phyloP scores from a whole-genome alignment of 2,329 filamentous ascomycete genomes.

The Microdochium paspali region DNA sequence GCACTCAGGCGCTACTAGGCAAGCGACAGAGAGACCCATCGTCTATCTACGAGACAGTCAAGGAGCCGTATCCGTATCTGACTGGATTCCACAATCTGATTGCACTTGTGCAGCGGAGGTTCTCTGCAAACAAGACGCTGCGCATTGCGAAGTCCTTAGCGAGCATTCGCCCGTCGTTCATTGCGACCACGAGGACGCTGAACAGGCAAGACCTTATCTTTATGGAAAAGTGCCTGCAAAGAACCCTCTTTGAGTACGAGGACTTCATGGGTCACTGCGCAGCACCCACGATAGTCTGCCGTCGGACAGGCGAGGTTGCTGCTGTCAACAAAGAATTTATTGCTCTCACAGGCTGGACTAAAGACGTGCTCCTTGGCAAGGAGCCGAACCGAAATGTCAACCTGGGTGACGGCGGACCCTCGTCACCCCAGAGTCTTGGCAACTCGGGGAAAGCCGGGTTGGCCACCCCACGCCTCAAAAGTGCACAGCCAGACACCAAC shows the following conservation, averaged over 20 bases:
- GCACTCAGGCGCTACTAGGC: constrained; percentile 41
- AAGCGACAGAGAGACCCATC: constrained; percentile 66
- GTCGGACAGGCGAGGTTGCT: constrained; percentile 89
- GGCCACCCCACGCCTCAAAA: constrained; percentile 41
- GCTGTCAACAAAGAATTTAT: constrained; percentile 94
- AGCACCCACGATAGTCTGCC: constrained; percentile 84
- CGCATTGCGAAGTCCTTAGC: constrained; percentile 81
- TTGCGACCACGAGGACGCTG: constrained; percentile 82
- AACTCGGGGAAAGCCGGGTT: constrained; percentile 31
- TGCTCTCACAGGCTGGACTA: constrained; percentile 90
- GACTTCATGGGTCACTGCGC: constrained; percentile 83
- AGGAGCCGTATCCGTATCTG: constrained; percentile 85
- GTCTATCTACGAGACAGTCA: constrained; percentile 79
- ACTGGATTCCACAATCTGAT: constrained; percentile 84
- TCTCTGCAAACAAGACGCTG: constrained; percentile 66
- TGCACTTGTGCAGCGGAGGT: constrained; percentile 67
- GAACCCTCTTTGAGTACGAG: constrained; percentile 86
- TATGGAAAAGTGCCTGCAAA: constrained; percentile 95
- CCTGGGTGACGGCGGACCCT: constrained; percentile 43
- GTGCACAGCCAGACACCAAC: constrained; percentile 32
- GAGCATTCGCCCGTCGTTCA: constrained; percentile 86
- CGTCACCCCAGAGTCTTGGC: constrained; percentile 24
- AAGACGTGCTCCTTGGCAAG: constrained; percentile 79
- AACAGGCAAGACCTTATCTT: constrained; percentile 86
- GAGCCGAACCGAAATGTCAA: constrained; percentile 85